A percentile compares a stretch with the other conserved stretches of the same genome.
phyloP scores from a whole-genome alignment of 2,329 filamentous ascomycete species.

The Fusarium chuoi region DNA sequence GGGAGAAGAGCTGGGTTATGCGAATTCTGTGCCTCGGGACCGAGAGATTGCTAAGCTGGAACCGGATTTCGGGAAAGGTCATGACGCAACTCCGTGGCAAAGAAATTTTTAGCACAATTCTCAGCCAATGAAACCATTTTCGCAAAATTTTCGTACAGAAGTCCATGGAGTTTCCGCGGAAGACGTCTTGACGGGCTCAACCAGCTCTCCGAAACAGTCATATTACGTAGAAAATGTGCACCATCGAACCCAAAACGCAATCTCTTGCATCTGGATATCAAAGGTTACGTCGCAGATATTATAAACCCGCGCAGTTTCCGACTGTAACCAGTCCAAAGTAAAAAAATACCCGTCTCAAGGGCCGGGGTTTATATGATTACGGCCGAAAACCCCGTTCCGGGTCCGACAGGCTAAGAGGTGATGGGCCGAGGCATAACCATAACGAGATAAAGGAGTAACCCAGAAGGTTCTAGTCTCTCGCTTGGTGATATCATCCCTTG shows the following conservation, averaged over 20 bases:
- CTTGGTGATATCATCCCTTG: constrained; percentile 26
- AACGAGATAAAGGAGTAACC: background rate
- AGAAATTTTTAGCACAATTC: background rate
- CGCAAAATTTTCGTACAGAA: background rate
- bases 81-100: constrained; percentile 20
- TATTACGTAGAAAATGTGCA: background rate
- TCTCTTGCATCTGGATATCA: background rate
- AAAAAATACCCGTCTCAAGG: background rate
- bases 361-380: constrained; percentile 20
- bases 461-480: constrained; percentile 8
- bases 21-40: background rate
- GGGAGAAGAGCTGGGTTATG: background rate
- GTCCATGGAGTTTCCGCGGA: constrained; percentile 20
- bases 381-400: constrained; percentile 33
- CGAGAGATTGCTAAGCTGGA: background rate
- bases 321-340: background rate
- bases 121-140: background rate
- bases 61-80: constrained; percentile 15
- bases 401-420: constrained; percentile 11
- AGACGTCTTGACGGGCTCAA: background rate
- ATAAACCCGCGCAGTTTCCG: background rate
- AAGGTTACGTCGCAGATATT: background rate
- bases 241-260: background rate
- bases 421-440: constrained; percentile 22
- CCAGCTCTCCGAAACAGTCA: background rate